phyloP scores from a whole-genome alignment of 2,329 filamentous ascomycete genomes.

The Paecilomyces formosus region DNA sequence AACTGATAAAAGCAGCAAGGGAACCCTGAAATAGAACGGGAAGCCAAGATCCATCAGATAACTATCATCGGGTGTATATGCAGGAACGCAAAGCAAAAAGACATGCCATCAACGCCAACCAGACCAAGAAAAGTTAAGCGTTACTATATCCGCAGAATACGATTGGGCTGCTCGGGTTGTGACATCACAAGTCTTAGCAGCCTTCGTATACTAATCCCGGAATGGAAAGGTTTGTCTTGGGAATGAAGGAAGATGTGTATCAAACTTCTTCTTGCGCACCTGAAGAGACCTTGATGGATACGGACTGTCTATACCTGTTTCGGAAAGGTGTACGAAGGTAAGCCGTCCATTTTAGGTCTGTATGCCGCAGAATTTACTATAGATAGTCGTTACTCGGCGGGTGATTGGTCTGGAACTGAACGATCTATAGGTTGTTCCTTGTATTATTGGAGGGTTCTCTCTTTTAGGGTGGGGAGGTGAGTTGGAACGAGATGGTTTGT shows the following conservation, averaged over 20 bases:
- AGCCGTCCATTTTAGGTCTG: not conserved
- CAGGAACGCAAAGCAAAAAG: too few species aligned
- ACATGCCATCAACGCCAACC: too few species aligned
- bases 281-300: not conserved
- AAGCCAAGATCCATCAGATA: too few species aligned
- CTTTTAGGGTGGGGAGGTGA: not conserved
- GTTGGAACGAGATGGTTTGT: not conserved
- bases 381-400: not conserved
- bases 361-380: not conserved
- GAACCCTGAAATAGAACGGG: too few species aligned
- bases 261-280: too few species aligned
- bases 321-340: not conserved
- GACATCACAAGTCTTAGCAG: too few species aligned
- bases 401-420: not conserved
- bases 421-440: not conserved
- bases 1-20: too few species aligned
- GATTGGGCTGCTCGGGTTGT: too few species aligned
- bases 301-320: not conserved
- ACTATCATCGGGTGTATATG: too few species aligned
- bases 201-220: too few species aligned
- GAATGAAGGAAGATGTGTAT: not conserved
- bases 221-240: not conserved
- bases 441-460: not conserved
- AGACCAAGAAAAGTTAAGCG: too few species aligned
- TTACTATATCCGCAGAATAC: too few species aligned